These are phyloP conservation scores for Acanthamoeba castellanii DNA, from an alignment of 208 protist species.

Conservation along the genomic window DNA sequence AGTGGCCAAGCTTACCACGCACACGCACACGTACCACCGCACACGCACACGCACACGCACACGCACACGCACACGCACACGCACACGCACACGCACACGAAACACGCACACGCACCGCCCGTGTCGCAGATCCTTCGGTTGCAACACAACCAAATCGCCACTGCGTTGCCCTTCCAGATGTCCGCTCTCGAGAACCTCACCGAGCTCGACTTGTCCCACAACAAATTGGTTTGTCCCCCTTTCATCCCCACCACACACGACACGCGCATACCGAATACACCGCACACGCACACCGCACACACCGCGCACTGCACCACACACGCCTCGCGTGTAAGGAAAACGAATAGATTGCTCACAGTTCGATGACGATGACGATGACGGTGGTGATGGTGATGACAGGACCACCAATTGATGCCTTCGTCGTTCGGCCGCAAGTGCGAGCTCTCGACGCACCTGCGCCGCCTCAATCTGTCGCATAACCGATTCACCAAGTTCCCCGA, in stretches of 20 bases:
- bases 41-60: background rate
- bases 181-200: background rate
- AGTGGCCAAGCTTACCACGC: background rate
- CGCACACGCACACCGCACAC: too few species aligned
- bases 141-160: conserved; percentile 22
- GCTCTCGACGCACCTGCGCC: conserved; percentile 18
- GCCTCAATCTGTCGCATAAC: conserved; percentile 21
- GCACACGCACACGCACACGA: background rate
- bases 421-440: conserved; percentile 50
- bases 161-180: conserved; percentile 39
- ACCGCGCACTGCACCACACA: background rate
- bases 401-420: conserved; percentile 51
- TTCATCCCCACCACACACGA: background rate
- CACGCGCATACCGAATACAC: too few species aligned
- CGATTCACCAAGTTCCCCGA: conserved; percentile 52
- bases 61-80: too few species aligned
- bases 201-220: conserved; percentile 48
- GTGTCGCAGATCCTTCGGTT: background rate
- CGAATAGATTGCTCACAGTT: background rate
- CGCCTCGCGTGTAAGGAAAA: background rate
- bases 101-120: background rate
- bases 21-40: background rate
- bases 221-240: background rate
- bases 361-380: background rate
- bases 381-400: background rate